Evolutionary conservation across 805 yeast species (phyloP), one percentile per base, ranked within the genome.

Genomic region (Lipomyces starkeyi): DNA sequence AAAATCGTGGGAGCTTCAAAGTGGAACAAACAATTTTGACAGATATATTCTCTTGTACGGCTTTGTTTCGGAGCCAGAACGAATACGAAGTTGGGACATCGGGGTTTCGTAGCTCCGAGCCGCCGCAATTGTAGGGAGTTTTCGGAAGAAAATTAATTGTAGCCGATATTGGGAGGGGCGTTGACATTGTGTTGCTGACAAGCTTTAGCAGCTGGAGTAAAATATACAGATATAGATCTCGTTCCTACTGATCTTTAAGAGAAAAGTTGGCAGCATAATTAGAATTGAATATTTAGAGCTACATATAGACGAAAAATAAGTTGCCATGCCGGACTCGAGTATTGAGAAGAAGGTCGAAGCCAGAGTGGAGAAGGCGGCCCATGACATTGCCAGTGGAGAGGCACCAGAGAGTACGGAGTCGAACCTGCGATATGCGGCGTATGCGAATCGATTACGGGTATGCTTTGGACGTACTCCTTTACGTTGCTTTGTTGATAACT

Each of bases 351-450:
- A 54, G 32, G 66, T 60, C 17, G 71, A 67, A 32, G 59, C 64
- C 49, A 61, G 53, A 43, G 68, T 67, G 20, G 72, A 43, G 53
- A 62, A 63, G n/a, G 58, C 64, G 14, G 68, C 71, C 13, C 63
- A 66, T 27, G 68, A 69, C 1, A 74, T 74, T 61, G 65, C 61
- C 54, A 71, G 63, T 25, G 77, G 77, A 13, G 65, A 72, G 25
- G 77, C 77, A 34, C 74, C 75, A 40, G 86, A 84, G 64, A 75
- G 84, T 47, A 82, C 84, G 4, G 87, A 84, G 59, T 78, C 85
- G 27, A 76, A 76, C 62, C 76, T 89, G 59, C 86, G 96, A 83
- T 91, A 91, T 76, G 91, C 94, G 3, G 96, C 94, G 8, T 91
- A 91, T 77, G 93, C 93, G 69, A 88, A 88, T 76, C 80, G 96